A percentile compares a stretch with the other conserved stretches of the same genome.
Conservation (phyloP, 1,139 yeast species). For the Magnusiomyces suaveolens region DNA sequence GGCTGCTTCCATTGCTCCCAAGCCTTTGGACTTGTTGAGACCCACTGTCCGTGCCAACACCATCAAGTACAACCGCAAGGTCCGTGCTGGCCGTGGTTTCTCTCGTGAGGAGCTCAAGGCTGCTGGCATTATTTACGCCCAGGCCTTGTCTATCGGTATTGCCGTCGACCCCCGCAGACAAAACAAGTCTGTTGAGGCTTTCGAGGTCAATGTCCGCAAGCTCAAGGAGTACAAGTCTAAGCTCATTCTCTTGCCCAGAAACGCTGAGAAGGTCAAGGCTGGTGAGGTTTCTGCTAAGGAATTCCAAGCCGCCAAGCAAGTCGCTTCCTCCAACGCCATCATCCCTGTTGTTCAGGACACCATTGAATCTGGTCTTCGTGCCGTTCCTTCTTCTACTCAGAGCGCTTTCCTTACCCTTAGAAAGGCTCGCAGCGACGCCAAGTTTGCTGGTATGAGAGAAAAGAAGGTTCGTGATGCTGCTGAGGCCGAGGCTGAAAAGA, state of each 20-base stretch:
- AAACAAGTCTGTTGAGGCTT: slow-evolving; percentile 94
- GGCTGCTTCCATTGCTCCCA: slow-evolving; percentile 96
- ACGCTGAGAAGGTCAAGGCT: slow-evolving; percentile 47
- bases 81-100: slow-evolving; percentile 99
- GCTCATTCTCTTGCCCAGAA: slow-evolving; percentile 92
- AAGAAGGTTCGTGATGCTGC: slow-evolving; percentile 96
- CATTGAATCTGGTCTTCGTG: slow-evolving; percentile 73
- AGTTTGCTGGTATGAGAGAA: slow-evolving; percentile 89
- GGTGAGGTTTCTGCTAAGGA: slow-evolving; percentile 57
- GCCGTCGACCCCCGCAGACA: slow-evolving; percentile 99
- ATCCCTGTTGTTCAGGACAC: slow-evolving; percentile 88
- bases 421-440: slow-evolving; percentile 89
- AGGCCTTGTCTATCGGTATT: slow-evolving; percentile 97
- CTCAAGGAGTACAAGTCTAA: slow-evolving; percentile 92
- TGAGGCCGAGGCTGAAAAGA: slow-evolving; percentile 99
- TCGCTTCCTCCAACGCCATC: slow-evolving; percentile 58
- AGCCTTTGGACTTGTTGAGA: slow-evolving; percentile 92
- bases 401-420: slow-evolving; percentile 90
- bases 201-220: slow-evolving; percentile 91
- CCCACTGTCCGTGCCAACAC: slow-evolving; percentile 99
- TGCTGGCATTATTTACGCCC: slow-evolving; percentile 88
- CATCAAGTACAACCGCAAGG: slow-evolving; percentile 97
- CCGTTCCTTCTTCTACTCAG: slow-evolving; percentile 68
- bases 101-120: slow-evolving; percentile 97
- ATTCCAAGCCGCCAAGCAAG: slow-evolving; percentile 61